A percentile compares a stretch with the other conserved stretches of the same genome.
Conservation (phyloP, 2,329 filamentous ascomycete genomes). For the Penicillium digitatum region DNA sequence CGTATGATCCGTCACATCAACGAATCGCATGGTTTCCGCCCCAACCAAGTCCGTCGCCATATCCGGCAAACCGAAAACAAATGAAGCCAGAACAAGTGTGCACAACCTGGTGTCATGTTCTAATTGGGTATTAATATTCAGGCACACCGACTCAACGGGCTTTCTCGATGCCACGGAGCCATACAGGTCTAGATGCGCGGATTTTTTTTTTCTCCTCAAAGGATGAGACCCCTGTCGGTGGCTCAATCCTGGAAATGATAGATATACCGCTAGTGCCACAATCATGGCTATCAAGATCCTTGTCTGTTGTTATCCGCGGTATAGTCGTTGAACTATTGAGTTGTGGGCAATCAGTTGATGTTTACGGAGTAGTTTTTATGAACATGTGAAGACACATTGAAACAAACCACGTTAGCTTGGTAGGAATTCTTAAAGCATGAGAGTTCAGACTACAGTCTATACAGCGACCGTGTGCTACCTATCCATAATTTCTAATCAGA, state of each 20-base stretch:
- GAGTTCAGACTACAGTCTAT: neutral
- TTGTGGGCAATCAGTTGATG: neutral
- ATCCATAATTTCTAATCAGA: neutral
- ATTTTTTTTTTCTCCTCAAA: neutral
- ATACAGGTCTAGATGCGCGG: neutral
- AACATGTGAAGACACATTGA: neutral
- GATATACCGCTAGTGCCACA: neutral
- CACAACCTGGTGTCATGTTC: neutral
- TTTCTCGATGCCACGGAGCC: neutral
- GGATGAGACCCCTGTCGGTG: constrained; percentile 3
- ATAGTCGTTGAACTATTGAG: neutral
- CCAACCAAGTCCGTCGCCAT: neutral
- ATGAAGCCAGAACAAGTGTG: neutral
- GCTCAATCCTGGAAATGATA: constrained; percentile 8
- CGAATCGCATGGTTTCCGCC: constrained; percentile 2
- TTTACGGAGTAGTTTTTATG: neutral
- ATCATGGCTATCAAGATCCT: neutral
- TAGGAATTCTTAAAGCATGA: neutral
- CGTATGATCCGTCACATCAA: neutral
- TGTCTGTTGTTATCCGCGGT: neutral
- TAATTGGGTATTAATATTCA: neutral
- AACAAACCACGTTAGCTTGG: neutral
- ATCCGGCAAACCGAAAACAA: neutral
- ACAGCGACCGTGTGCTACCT: neutral
- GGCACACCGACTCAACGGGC: neutral